Percentiles rank a stretch among this genome's conserved stretches.
Conservation (phyloP, 2,329 filamentous ascomycete species). For the Colletotrichum aenigma region DNA sequence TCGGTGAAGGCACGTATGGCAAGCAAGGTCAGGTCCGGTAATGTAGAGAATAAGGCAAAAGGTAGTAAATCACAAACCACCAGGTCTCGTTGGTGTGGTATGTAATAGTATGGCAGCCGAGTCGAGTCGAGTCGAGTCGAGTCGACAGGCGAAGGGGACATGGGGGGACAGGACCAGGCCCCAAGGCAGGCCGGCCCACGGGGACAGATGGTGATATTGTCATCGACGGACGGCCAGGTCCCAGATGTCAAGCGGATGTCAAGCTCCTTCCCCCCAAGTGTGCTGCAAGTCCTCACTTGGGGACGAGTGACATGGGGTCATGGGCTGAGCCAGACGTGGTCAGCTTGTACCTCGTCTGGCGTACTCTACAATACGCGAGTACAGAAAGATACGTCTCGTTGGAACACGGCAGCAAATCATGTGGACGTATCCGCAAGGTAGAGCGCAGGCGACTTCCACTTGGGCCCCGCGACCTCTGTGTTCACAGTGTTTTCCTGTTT, state of each 20-base stretch:
- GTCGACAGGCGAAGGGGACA: not conserved
- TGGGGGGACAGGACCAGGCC: not conserved
- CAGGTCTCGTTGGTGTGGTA: not conserved
- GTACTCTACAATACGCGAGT: not conserved
- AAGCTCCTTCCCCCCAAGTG: not conserved
- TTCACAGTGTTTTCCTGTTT: not conserved
- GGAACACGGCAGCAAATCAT: slow-evolving; percentile 12
- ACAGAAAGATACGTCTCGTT: not conserved
- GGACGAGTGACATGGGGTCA: not conserved
- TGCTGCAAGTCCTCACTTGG: not conserved
- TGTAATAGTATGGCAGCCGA: not conserved
- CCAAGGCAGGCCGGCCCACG: not conserved
- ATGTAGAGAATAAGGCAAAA: not conserved
- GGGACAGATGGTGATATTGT: slow-evolving; percentile 11
- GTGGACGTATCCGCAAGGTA: not conserved
- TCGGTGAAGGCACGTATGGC: not conserved
- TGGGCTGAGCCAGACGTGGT: not conserved
- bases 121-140: not conserved
- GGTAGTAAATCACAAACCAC: not conserved
- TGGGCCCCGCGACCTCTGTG: slow-evolving; percentile 1
- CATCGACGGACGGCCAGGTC: not conserved
- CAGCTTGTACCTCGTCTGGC: slow-evolving; percentile 2
- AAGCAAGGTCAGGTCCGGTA: not conserved
- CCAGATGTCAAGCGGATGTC: not conserved
- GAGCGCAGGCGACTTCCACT: slow-evolving; percentile 3